Base-by-base conservation (phyloP, 768 basidiomycete species). In the Tylopilus rubrobrunneus region DNA sequence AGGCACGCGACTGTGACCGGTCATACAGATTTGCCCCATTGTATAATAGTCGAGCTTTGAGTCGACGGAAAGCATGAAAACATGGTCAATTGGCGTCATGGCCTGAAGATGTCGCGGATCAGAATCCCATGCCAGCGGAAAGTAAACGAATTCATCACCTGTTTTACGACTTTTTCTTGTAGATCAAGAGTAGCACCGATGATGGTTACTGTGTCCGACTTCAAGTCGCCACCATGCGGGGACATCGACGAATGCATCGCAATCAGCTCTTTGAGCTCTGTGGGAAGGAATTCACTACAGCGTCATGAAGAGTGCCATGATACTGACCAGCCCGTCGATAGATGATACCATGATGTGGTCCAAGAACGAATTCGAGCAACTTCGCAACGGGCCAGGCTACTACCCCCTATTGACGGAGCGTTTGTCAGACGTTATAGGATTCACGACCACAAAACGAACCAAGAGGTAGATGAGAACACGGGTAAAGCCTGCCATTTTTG, bases 11-110 rank as follows among this genome's bases (percentile, higher is more conserved):
- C 87, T 89, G 62, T 92, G 91, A 7, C 91, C 91, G 0, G 87
- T 89, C 58, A 80, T 74, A 57, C 84, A 86, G 37, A 94, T 87
- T 64, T 81, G 76, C 68, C 82, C 85, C 63, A 96, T 77, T 3
- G 86, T 83, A 46, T 84, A 84, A 61, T 86, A 93, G 62, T 94
- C 91, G 39, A 96, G 79, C 56, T 80, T 84, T 0, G 91, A 83
- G 52, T 92, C 84, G 56, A 93, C 89, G 12, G 86, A 87, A 42
- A 96, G 76, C 90, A 94, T 93, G 72, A 93, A 92, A 1, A 92
- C 88, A 47, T 83, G 73, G 36, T 77, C 70, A 58, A 91, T 91
- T 23, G 86, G 85, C 0, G 89, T 91, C 89, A 92, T 91, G 1
- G 89, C 88, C 81, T 85, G 55, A 46, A 31, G 45, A 49, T 44